phyloP scores from a whole-genome alignment of 2,329 filamentous ascomycete species.

The Didymella lethalis region DNA sequence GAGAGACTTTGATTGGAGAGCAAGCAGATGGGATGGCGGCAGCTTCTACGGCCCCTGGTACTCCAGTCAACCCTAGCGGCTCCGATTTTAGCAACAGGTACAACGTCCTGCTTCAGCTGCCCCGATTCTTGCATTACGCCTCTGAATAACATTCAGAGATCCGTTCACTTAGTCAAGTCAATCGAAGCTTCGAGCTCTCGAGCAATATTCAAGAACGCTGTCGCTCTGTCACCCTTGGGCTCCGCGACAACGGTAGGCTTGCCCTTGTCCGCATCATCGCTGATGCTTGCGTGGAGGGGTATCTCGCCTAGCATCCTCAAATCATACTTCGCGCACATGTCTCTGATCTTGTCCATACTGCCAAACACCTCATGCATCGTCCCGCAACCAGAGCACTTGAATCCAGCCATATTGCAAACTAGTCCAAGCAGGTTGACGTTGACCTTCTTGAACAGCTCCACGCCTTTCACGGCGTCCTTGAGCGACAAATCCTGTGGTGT shows the following conservation, averaged over 20 bases:
- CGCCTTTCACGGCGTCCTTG: slow-evolving; percentile 88
- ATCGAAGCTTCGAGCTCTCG: slow-evolving; percentile 52
- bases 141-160: too few relatives aligned
- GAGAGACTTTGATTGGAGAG: too few relatives aligned
- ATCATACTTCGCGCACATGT: slow-evolving; percentile 73
- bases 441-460: slow-evolving; percentile 91
- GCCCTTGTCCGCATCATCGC: slow-evolving; percentile 84
- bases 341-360: slow-evolving; percentile 78
- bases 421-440: slow-evolving; percentile 81
- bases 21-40: too few relatives aligned
- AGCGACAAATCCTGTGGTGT: slow-evolving; percentile 94
- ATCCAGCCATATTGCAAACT: slow-evolving; percentile 62
- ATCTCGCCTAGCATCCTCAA: slow-evolving; percentile 89
- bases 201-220: slow-evolving; percentile 76
- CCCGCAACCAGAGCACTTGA: slow-evolving; percentile 60
- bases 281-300: slow-evolving; percentile 84
- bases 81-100: too few relatives aligned
- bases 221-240: slow-evolving; percentile 74
- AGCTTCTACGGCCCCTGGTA: too few relatives aligned
- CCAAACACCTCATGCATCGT: slow-evolving; percentile 53
- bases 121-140: too few relatives aligned
- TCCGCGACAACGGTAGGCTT: slow-evolving; percentile 91
- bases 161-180: not conserved
- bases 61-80: too few relatives aligned
- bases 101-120: too few relatives aligned